phyloP scores from a whole-genome alignment of 176 grass and related monocot genomes.

The Poa annua region DNA sequence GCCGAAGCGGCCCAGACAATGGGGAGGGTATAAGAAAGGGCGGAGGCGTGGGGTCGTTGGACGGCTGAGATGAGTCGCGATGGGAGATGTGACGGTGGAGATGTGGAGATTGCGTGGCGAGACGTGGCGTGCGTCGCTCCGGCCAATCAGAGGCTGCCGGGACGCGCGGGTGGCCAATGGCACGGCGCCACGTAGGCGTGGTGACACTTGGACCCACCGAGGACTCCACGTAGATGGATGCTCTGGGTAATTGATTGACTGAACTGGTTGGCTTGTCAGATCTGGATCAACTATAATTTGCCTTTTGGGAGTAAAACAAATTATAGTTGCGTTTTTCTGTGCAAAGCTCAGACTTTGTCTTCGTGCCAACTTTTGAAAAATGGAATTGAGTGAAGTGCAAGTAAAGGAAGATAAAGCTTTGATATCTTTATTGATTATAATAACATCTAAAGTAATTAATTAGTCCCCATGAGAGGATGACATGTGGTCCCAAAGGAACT shows the following conservation, averaged over 20 bases:
- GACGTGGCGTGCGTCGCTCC: constrained; percentile 43
- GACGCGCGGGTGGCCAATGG: constrained; percentile 17
- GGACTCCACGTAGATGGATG: background rate
- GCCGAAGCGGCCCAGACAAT: background rate
- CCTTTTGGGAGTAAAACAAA: background rate
- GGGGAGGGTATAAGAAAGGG: background rate
- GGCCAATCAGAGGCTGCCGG: constrained; percentile 37
- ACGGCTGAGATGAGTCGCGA: background rate
- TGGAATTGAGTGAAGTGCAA: too few relatives aligned
- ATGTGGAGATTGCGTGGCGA: background rate
- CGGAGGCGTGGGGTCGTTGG: background rate
- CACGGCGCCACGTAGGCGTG: background rate
- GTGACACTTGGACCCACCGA: background rate
- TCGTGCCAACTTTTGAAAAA: too few relatives aligned
- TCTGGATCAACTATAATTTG: too few relatives aligned
- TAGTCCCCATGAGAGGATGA: too few relatives aligned
- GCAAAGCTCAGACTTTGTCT: background rate
- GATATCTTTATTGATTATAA: too few relatives aligned
- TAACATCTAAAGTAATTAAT: too few relatives aligned
- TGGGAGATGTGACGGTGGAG: background rate
- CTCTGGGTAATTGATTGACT: background rate
- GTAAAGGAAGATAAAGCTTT: too few relatives aligned
- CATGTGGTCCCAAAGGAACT: too few relatives aligned
- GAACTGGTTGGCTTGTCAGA: background rate
- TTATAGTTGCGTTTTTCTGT: background rate